Percentiles rank a stretch among this genome's conserved stretches.
phyloP scores from a whole-genome alignment of 257 asterid species.

The Nicotiana otophora region DNA sequence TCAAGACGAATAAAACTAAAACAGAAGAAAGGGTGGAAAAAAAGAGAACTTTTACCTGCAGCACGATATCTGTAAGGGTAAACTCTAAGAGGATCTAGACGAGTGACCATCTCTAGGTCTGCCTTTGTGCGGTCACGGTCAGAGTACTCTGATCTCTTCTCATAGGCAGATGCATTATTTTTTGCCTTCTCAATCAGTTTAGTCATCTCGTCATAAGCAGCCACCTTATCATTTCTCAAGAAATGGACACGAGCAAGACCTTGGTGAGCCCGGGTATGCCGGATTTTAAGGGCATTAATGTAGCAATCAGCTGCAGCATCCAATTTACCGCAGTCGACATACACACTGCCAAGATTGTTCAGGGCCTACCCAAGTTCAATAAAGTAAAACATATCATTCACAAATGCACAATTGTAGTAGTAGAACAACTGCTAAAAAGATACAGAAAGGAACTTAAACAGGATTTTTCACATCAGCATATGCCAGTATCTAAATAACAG shows the following conservation, averaged over 20 bases:
- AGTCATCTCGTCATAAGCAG: constrained; percentile 94
- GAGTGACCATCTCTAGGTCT: constrained; percentile 89
- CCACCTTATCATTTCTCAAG: constrained; percentile 69
- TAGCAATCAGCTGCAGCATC: constrained; percentile 98
- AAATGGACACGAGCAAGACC: constrained; percentile 98
- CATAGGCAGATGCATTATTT: constrained; percentile 90
- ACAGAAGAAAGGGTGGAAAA: neutral
- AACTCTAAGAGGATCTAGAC: constrained; percentile 85
- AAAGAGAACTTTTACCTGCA: constrained; percentile 59
- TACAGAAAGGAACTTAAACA: neutral
- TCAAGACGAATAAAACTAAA: neutral
- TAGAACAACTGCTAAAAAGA: neutral
- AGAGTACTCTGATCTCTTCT: constrained; percentile 92
- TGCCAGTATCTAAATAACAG: no score
- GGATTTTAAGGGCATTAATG: constrained; percentile 85
- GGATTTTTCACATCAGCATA: no score
- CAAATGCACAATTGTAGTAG: neutral
- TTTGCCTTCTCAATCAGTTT: constrained; percentile 83
- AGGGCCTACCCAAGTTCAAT: constrained; percentile 52
- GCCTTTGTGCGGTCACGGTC: constrained; percentile 90
- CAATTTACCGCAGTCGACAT: constrained; percentile 77
- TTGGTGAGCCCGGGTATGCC: constrained; percentile 96
- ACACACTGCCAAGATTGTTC: constrained; percentile 95
- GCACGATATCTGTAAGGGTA: constrained; percentile 98
- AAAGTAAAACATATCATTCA: neutral